Percentiles rank a stretch among this genome's conserved stretches.
Conservation (phyloP, 202 grass and related monocot genomes). For the Schoenoplectus triqueter region DNA sequence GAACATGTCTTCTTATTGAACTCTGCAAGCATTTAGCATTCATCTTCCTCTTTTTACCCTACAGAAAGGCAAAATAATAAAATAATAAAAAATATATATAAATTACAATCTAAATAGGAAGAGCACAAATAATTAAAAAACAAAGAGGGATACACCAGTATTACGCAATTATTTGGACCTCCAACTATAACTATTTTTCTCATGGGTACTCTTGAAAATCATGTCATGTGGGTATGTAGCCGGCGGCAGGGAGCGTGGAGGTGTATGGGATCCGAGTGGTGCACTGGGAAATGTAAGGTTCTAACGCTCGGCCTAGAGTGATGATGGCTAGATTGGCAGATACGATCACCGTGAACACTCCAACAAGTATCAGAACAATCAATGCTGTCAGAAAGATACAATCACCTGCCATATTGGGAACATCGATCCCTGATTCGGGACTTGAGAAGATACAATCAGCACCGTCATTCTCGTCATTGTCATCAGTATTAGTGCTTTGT, state of each 20-base stretch:
- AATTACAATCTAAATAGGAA: neutral
- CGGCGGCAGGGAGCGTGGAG: neutral
- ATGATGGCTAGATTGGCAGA: neutral
- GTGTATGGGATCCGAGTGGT: neutral
- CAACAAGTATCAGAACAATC: neutral
- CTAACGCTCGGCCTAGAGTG: neutral
- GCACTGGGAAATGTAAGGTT: neutral
- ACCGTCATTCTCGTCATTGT: neutral
- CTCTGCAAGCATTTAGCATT: neutral
- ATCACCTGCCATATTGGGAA: neutral
- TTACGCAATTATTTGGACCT: neutral
- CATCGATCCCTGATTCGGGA: neutral
- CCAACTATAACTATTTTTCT: neutral
- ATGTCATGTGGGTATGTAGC: neutral
- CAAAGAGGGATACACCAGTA: neutral
- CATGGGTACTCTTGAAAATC: neutral
- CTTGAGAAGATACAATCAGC: neutral
- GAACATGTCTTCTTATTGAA: neutral
- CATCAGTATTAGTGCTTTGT: neutral
- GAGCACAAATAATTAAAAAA: neutral
- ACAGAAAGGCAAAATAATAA: neutral
- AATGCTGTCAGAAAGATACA: slow-evolving; percentile 9
- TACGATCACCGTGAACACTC: neutral
- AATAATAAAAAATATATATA: neutral
- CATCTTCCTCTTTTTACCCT: neutral